Percentiles rank a stretch among this genome's conserved stretches.
These are phyloP conservation scores for Fonsecaea nubica DNA, from an alignment of 2,329 filamentous ascomycete genomes.

Conservation along the genomic window DNA sequence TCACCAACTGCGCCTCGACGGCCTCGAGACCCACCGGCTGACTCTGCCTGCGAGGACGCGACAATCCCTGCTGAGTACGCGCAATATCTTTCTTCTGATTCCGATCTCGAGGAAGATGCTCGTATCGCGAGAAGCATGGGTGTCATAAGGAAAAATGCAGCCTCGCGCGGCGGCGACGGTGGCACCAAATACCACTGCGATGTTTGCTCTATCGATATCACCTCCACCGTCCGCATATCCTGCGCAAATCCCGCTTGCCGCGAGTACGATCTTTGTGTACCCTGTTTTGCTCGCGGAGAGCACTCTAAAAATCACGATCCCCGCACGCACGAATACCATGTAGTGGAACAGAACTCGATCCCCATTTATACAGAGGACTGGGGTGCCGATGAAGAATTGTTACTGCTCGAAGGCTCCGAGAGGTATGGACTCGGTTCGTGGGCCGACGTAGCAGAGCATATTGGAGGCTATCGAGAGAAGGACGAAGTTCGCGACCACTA, in stretches of 20 bases:
- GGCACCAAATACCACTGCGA: slow-evolving; percentile 97
- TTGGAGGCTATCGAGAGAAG: slow-evolving; percentile 91
- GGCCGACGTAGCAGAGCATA: slow-evolving; percentile 98
- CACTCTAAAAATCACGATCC: slow-evolving; percentile 85
- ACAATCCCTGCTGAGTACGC: slow-evolving; percentile 32
- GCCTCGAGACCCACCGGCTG: slow-evolving; percentile 24
- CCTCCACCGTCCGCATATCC: slow-evolving; percentile 93
- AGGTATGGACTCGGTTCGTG: slow-evolving; percentile 96
- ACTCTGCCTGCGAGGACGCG: slow-evolving; percentile 28
- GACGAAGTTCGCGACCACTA: slow-evolving; percentile 97
- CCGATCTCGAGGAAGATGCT: slow-evolving; percentile 50
- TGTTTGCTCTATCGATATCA: slow-evolving; percentile 94
- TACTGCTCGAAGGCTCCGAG: slow-evolving; percentile 90
- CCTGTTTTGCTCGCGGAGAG: slow-evolving; percentile 86
- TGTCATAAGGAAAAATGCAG: slow-evolving; percentile 94
- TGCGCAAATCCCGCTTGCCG: slow-evolving; percentile 83
- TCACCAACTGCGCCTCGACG: slow-evolving; percentile 20
- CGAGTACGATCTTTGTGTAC: slow-evolving; percentile 96
- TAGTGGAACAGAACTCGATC: slow-evolving; percentile 98
- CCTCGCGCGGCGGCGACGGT: slow-evolving; percentile 80
- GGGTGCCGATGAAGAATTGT: slow-evolving; percentile 96
- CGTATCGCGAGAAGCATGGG: slow-evolving; percentile 68
- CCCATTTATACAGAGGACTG: slow-evolving; percentile 94
- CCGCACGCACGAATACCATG: slow-evolving; percentile 82
- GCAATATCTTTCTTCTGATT: slow-evolving; percentile 42